Base-by-base conservation (phyloP, 1,284 basidiomycete genomes). In the Taiwanofungus camphoratus region DNA sequence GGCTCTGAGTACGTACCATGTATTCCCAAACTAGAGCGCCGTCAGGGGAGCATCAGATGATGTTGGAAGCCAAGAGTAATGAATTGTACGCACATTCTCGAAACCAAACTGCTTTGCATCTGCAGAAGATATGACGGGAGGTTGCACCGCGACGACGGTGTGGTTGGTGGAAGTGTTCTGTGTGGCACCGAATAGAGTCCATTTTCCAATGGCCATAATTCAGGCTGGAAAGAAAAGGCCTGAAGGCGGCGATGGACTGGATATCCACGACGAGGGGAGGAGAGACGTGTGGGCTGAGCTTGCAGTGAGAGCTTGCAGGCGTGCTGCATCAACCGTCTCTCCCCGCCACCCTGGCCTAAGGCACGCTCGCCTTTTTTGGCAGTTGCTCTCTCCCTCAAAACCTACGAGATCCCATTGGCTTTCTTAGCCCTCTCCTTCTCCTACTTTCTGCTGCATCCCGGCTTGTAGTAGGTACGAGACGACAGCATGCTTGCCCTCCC, bases 71-170 rank as follows among this genome's bases (percentile, higher is more conserved):
- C 22, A 20, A 39, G 18, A 22, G 31, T 24, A 36, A 52, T 16
- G 37, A 27, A 31, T 7, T 21, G 34, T 8, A 43, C 89, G 61
- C 64, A 93, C 92, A 66, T 96, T 96, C 74, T 94, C 92, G 40
- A 95, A 71, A 16, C 92, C 92, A 73, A 92, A 94, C 59, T 79
- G 82, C 70, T 89, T 89, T 48, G 75, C 74, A 63, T 87, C 84
- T 46, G 85, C 77, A 19, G 76, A 69, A 36, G 69, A 67, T 50
- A 70, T 42, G 35, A 56, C 52, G 42, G 55, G 57, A 15, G 52
- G 46, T 29, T 46, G 50, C 16, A 47, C 45, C 32, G 49, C 41
- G 46, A 50, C 52, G 52, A 49, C 49, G 42, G 50, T 41, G 32
- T 9, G 44, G 36, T 49, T 42, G 34, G 49, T 27, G 40, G 49